phyloP scores from a whole-genome alignment of 805 yeast species.

The Pichia scutulata region DNA sequence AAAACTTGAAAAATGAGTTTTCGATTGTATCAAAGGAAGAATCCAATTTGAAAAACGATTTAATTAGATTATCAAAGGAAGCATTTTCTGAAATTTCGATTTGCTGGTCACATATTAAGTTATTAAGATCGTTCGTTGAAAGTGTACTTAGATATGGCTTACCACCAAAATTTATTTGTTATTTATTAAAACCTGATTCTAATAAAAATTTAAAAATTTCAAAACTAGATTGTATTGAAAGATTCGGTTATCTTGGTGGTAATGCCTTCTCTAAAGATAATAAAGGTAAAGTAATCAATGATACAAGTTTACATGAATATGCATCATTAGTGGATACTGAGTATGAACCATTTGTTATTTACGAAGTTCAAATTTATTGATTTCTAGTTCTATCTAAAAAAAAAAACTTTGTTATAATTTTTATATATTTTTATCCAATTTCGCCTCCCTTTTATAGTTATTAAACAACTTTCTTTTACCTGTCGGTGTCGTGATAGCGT shows the following conservation, averaged over 20 bases:
- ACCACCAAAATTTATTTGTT: slow-evolving; percentile 79
- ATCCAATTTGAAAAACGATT: slow-evolving; percentile 63
- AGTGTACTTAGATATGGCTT: slow-evolving; percentile 91
- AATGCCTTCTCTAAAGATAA: slow-evolving; percentile 69
- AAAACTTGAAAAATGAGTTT: slow-evolving; percentile 69
- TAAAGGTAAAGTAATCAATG: slow-evolving; percentile 58
- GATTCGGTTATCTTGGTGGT: slow-evolving; percentile 89
- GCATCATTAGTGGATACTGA: slow-evolving; percentile 91
- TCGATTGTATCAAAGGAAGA: slow-evolving; percentile 70
- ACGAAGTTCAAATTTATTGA: slow-evolving; percentile 39
- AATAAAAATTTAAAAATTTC: slow-evolving; percentile 41
- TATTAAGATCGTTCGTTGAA: slow-evolving; percentile 84
- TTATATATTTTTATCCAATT: too few relatives aligned
- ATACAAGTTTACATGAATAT: slow-evolving; percentile 63
- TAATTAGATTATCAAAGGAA: slow-evolving; percentile 74
- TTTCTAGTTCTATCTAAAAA: too few relatives aligned
- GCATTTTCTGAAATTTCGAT: slow-evolving; percentile 84
- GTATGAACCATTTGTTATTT: slow-evolving; percentile 92
- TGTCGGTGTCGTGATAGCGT: too few relatives aligned
- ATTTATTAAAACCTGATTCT: slow-evolving; percentile 33
- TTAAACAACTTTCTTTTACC: neutral
- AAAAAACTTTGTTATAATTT: too few relatives aligned
- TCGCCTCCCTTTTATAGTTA: neutral
- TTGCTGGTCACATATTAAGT: slow-evolving; percentile 86
- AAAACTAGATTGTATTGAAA: slow-evolving; percentile 59